Evolutionary conservation across 441 rosid genomes (phyloP).

Genomic region (Viola pubescens): DNA sequence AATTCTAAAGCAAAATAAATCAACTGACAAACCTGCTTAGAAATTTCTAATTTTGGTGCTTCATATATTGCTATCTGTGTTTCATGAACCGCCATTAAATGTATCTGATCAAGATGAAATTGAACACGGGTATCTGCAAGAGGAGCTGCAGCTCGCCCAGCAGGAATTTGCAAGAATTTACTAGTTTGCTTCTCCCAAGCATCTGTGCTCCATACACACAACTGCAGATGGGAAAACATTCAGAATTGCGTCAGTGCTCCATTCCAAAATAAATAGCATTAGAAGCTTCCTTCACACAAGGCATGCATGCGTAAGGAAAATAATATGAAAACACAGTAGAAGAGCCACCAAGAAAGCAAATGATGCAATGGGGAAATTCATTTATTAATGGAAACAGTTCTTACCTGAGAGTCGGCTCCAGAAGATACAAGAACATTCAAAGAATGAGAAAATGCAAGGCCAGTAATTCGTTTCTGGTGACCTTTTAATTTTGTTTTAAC

Average conservation of each 20-base stretch:
- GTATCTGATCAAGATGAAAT: conserved; percentile 60
- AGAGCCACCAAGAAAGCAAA: neutral
- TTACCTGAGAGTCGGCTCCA: conserved; percentile 76
- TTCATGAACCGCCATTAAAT: conserved; percentile 61
- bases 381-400: conserved; percentile 1
- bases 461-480: conserved; percentile 74
- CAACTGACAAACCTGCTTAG: conserved; percentile 41
- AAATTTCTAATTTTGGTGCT: conserved; percentile 63
- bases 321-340: neutral
- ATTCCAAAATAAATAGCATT: conserved; percentile 1
- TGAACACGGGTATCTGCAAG: conserved; percentile 69
- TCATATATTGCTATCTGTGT: conserved; percentile 67
- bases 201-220: conserved; percentile 77
- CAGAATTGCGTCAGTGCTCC: conserved; percentile 4
- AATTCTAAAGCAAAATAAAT: neutral
- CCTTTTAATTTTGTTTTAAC: conserved; percentile 68
- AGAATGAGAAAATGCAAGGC: conserved; percentile 65
- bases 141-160: conserved; percentile 41
- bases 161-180: conserved; percentile 52
- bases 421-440: conserved; percentile 66
- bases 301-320: neutral
- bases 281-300: neutral
- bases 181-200: conserved; percentile 89
- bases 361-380: neutral
- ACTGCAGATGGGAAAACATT: conserved; percentile 24